Conservation (phyloP, 2,329 filamentous ascomycete species). For the Diaporthe caulivora region DNA sequence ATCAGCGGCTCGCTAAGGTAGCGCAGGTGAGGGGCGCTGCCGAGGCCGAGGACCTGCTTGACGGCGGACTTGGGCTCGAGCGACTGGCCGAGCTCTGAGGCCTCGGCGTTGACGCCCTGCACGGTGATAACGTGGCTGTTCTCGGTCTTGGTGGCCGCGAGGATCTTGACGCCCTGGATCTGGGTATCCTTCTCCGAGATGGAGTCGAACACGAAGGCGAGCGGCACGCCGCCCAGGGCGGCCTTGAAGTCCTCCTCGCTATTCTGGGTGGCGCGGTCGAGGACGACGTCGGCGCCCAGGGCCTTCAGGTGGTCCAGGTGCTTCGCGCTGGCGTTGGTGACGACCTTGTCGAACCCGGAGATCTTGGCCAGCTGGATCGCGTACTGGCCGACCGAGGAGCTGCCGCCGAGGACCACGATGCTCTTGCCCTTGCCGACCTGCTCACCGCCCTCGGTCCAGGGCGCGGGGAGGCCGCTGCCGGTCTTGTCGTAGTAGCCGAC, state of each 20-base stretch:
- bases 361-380: constrained; percentile 58
- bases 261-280: constrained; percentile 43
- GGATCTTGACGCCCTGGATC: constrained; percentile 46
- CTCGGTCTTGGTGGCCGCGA: constrained; percentile 41
- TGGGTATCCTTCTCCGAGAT: constrained; percentile 49
- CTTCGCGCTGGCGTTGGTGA: constrained; percentile 51
- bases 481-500: constrained; percentile 43
- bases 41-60: constrained; percentile 41
- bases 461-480: constrained; percentile 45
- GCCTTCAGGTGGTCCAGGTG: constrained; percentile 50
- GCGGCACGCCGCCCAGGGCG: constrained; percentile 44
- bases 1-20: constrained; percentile 48
- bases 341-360: constrained; percentile 58
- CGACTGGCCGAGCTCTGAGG: constrained; percentile 40
- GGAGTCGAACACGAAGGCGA: constrained; percentile 49
- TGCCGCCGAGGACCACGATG: constrained; percentile 52
- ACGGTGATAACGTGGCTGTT: constrained; percentile 42
- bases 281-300: constrained; percentile 41
- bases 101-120: constrained; percentile 36
- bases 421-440: constrained; percentile 55
- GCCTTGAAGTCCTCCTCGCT: constrained; percentile 44
- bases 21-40: constrained; percentile 45
- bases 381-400: constrained; percentile 55
- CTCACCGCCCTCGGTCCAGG: constrained; percentile 47
- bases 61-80: constrained; percentile 30